phyloP scores from a whole-genome alignment of 1,284 basidiomycete genomes.

The Boletellus sp. region DNA sequence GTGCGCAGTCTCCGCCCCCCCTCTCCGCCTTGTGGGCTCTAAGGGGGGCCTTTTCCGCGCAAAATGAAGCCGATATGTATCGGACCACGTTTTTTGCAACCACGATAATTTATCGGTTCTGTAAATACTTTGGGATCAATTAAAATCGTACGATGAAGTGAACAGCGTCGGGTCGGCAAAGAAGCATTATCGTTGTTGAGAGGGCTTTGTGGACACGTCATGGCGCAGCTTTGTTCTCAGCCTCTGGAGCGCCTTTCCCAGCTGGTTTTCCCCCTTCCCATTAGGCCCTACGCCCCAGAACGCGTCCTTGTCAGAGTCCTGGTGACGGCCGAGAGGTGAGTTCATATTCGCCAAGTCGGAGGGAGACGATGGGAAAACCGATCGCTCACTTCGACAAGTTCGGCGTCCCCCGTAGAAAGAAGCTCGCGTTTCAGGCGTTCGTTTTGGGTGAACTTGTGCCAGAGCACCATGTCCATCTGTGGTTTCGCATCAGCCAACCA shows the following conservation, averaged over 20 bases:
- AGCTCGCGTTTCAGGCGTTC: constrained; percentile 31
- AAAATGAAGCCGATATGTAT: constrained; percentile 30
- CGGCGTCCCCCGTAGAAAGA: constrained; percentile 35
- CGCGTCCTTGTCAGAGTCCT: constrained; percentile 38
- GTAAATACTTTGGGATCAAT: constrained; percentile 20
- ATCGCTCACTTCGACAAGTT: constrained; percentile 35
- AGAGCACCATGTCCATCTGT: constrained; percentile 36
- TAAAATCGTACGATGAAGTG: constrained; percentile 32
- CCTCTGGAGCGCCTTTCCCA: constrained; percentile 37
- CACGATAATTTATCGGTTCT: constrained; percentile 23
- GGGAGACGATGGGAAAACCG: not conserved
- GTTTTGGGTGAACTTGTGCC: constrained; percentile 37
- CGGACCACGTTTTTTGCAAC: constrained; percentile 26
- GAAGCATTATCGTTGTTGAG: constrained; percentile 22
- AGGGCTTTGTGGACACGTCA: constrained; percentile 17
- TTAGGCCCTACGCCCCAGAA: constrained; percentile 39
- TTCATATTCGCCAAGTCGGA: constrained; percentile 5
- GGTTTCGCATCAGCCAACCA: constrained; percentile 4
- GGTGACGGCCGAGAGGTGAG: constrained; percentile 20
- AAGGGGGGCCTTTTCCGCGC: constrained; percentile 30
- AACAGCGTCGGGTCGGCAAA: constrained; percentile 25
- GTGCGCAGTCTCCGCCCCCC: constrained; percentile 5
- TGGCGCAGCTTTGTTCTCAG: constrained; percentile 31
- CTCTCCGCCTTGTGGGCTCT: constrained; percentile 11
- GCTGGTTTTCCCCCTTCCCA: constrained; percentile 35